Conservation (phyloP, 495 filamentous ascomycete species). For the Copromyces sp. region DNA sequence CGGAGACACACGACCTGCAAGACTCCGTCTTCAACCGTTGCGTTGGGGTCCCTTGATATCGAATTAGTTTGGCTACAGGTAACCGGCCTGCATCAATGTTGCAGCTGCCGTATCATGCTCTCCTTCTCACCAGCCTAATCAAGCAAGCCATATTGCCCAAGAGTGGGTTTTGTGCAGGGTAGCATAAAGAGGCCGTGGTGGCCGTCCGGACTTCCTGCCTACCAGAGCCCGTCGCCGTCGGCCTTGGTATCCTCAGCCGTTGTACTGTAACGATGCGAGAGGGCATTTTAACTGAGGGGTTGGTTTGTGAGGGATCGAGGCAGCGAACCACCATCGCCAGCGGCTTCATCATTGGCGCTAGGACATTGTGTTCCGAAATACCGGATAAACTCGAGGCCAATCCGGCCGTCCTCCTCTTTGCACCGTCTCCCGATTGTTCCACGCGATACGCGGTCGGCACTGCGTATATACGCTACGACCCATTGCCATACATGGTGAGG, state of each 20-base stretch:
- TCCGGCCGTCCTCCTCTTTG: not conserved
- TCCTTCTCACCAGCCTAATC: slow-evolving; percentile 10
- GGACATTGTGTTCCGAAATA: slow-evolving; percentile 7
- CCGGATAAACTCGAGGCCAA: slow-evolving; percentile 13
- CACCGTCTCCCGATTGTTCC: slow-evolving; percentile 2
- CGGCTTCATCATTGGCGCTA: slow-evolving; percentile 4
- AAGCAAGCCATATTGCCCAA: slow-evolving; percentile 2
- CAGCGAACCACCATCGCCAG: not conserved
- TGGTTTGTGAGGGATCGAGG: not conserved
- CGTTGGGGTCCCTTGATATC: not conserved
- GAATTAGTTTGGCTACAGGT: not conserved
- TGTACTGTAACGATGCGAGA: not conserved
- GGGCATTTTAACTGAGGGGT: not conserved
- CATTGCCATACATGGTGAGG: not conserved
- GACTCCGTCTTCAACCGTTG: not conserved
- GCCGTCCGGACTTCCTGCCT: not conserved
- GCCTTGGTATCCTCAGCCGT: not conserved
- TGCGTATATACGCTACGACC: not conserved
- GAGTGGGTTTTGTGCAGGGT: not conserved
- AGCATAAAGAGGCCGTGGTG: not conserved
- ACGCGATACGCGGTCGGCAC: slow-evolving; percentile 1
- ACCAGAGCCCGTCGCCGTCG: not conserved
- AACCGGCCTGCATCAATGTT: slow-evolving; percentile 4
- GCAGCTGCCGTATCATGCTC: slow-evolving; percentile 6
- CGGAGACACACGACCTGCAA: not conserved